A percentile compares a stretch with the other conserved stretches of the same genome.
phyloP scores from a whole-genome alignment of 2,329 filamentous ascomycete genomes.

The Bisporella sp. region DNA sequence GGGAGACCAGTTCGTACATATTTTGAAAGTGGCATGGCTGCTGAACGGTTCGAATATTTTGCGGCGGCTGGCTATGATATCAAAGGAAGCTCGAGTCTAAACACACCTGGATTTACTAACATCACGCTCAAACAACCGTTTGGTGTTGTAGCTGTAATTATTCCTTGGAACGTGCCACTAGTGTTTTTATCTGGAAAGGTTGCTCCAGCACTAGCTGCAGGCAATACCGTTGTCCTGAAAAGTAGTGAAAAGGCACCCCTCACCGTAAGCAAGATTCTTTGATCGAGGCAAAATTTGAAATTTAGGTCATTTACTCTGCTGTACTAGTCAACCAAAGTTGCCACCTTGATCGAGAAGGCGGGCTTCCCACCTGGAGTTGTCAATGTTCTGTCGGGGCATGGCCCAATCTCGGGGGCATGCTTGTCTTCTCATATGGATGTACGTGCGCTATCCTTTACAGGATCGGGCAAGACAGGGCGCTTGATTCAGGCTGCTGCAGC shows the following conservation, averaged over 20 bases:
- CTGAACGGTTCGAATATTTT: slow-evolving; percentile 22
- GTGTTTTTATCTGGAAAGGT: slow-evolving; percentile 44
- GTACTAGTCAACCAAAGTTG: slow-evolving; percentile 26
- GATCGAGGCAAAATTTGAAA: no score
- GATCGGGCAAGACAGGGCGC: slow-evolving; percentile 61
- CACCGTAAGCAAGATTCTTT: slow-evolving; percentile 31
- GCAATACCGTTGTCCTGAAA: slow-evolving; percentile 53
- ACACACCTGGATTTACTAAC: slow-evolving; percentile 38
- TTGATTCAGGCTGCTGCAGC: slow-evolving; percentile 66
- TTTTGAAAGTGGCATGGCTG: slow-evolving; percentile 18
- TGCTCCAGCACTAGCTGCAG: slow-evolving; percentile 51
- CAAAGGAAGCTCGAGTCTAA: slow-evolving; percentile 29
- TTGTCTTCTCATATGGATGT: slow-evolving; percentile 25
- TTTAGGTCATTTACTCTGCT: background rate
- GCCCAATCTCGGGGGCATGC: slow-evolving; percentile 19
- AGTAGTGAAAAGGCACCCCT: slow-evolving; percentile 56
- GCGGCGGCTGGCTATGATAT: slow-evolving; percentile 26
- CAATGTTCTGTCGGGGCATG: slow-evolving; percentile 31
- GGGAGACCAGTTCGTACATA: slow-evolving; percentile 27
- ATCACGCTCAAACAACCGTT: slow-evolving; percentile 55
- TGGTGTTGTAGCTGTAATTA: slow-evolving; percentile 45
- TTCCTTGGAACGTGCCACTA: slow-evolving; percentile 49
- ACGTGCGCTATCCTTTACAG: slow-evolving; percentile 51
- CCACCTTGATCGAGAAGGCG: slow-evolving; percentile 30
- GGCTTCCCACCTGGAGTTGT: slow-evolving; percentile 37